A percentile compares a stretch with the other conserved stretches of the same genome.
phyloP scores from a whole-genome alignment of 257 asterid species.

The Lantana camara region DNA sequence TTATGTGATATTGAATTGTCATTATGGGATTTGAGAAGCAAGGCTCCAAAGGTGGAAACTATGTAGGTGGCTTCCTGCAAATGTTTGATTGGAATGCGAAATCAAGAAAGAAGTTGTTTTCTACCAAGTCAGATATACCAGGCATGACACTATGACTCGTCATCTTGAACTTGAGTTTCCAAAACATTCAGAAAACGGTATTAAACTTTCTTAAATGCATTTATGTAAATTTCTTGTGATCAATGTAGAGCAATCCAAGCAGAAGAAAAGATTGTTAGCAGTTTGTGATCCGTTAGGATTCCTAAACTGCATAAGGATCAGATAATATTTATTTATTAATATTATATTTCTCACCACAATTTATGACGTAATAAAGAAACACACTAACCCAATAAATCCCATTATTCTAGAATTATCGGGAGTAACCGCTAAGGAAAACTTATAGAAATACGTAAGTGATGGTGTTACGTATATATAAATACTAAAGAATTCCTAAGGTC shows the following conservation, averaged over 20 bases:
- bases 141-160: constrained; percentile 48
- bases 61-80: constrained; percentile 70
- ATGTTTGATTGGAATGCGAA: constrained; percentile 73
- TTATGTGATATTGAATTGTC: no score
- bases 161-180: neutral
- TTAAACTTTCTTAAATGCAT: neutral
- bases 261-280: constrained; percentile 48
- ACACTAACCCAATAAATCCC: no score
- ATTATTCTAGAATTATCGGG: no score
- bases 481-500: no score
- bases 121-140: constrained; percentile 57
- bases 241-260: constrained; percentile 58
- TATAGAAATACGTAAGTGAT: no score
- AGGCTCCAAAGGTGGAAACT: constrained; percentile 50
- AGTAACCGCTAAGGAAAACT: no score
- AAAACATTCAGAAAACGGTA: neutral
- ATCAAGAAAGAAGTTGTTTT: constrained; percentile 70
- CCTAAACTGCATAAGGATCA: no score
- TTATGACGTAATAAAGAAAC: no score
- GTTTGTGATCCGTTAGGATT: constrained; percentile 69
- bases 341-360: no score
- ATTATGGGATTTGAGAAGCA: constrained; percentile 62
- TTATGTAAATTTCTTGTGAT: constrained; percentile 2
- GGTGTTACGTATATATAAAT: no score
- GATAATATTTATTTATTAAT: no score